Evolutionary conservation across 352 stramenopile species (phyloP).

Genomic region (Thalassiosira gravida): DNA sequence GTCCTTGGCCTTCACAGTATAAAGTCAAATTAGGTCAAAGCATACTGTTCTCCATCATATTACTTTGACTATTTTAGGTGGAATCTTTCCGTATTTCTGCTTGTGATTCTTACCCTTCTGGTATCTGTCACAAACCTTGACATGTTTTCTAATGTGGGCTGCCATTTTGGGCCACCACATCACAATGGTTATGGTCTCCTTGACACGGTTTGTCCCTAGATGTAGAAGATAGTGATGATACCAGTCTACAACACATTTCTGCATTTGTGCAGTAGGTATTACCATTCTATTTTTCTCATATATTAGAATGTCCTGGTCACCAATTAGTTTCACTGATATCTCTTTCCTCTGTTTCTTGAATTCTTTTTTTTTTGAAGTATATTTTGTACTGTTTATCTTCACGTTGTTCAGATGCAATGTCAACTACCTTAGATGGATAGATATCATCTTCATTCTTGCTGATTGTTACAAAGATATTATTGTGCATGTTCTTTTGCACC

Average conservation of each 20-base stretch:
- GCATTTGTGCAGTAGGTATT: neutral
- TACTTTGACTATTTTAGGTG: neutral
- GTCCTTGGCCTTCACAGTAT: neutral
- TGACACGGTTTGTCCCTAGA: neutral
- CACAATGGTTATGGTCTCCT: neutral
- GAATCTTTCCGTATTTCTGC: neutral
- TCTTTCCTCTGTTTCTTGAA: too few species aligned
- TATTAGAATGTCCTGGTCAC: too few species aligned
- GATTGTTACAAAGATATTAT: too few species aligned
- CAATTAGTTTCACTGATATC: too few species aligned
- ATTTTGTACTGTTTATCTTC: too few species aligned
- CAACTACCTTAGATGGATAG: too few species aligned
- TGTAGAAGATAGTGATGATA: constrained; percentile 4
- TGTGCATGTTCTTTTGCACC: too few species aligned
- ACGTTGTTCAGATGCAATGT: too few species aligned
- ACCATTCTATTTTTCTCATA: too few species aligned
- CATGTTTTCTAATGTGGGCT: neutral
- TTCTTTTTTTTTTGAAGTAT: too few species aligned
- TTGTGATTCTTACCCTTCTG: neutral
- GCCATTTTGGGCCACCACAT: neutral
- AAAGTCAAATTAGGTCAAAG: constrained; percentile 15
- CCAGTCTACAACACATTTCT: neutral
- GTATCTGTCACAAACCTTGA: neutral
- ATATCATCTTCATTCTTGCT: too few species aligned
- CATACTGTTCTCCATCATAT: constrained; percentile 7